Conservation (phyloP, 345 rosid genomes). For the Sisymbrium altissimum region DNA sequence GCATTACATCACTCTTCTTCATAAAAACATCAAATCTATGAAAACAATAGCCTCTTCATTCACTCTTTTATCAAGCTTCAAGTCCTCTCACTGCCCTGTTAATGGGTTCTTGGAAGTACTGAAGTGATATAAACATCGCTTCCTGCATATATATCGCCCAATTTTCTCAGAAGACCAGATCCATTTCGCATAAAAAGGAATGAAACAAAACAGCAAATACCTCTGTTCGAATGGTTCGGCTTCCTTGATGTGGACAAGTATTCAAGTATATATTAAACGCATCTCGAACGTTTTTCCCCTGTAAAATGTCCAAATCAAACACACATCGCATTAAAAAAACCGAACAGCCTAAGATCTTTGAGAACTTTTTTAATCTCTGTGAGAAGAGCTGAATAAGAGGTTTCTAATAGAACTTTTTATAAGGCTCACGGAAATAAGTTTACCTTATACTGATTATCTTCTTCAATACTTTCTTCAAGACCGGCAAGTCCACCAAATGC, state of each 20-base stretch:
- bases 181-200: background rate
- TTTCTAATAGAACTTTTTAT: background rate
- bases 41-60: background rate
- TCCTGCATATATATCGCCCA: constrained; percentile 45
- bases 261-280: constrained; percentile 72
- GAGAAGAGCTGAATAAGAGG: background rate
- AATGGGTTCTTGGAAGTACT: constrained; percentile 83
- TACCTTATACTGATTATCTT: constrained; percentile 71
- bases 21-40: background rate
- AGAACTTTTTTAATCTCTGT: background rate
- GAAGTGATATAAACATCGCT: constrained; percentile 81
- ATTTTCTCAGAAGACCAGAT: background rate
- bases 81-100: constrained; percentile 47
- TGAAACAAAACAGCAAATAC: constrained; percentile 26
- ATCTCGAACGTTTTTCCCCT: constrained; percentile 61
- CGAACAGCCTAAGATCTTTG: background rate
- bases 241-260: constrained; percentile 90
- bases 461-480: constrained; percentile 77
- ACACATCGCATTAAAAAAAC: background rate
- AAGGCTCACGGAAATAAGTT: background rate
- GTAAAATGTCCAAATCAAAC: constrained; percentile 7
- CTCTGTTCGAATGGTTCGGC: constrained; percentile 91
- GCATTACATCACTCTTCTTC: background rate
- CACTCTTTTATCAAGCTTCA: background rate
- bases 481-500: constrained; percentile 98